Base-by-base conservation (phyloP, 768 basidiomycete genomes). In the Tylopilus sp. region DNA sequence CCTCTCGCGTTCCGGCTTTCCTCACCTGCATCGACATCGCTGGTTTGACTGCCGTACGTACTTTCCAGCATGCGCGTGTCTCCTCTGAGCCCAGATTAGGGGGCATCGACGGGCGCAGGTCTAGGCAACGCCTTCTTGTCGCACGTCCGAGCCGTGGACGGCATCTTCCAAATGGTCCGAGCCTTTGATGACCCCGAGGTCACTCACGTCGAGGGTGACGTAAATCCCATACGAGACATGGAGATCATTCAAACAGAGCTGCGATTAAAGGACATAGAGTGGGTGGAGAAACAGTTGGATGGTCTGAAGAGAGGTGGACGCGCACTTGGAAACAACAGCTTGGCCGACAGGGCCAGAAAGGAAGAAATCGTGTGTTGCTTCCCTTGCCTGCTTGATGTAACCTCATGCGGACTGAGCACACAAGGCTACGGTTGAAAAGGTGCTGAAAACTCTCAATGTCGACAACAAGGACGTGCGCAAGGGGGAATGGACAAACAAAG, bases 131-230 rank as follows among this genome's bases (percentile, higher is more conserved):
- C 94, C 25, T 99, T 99, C 79, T 75, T 99, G 69, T 95, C 94
- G 12, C 93, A 98, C 69, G 95, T 99, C 38, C 89, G 97, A 52
- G 92, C 97, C 11, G 96, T 98, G 55, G 97, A 99, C 68, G 97
- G 97, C 63, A 99, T 99, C 65, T 99, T 98, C 79, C 97, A 98
- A 70, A 87, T 98, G 57, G 86, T 98, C 52, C 90, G 97, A 47
- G 94, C 96, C 6, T 99, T 99, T 68, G 97, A 98, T 65, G 97
- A 99, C 64, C 88, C 94, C n/a, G 97, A 99, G 63, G 94, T 99
- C 68, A 98, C 89, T 61, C 97, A 99, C 71, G 96, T 98, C 57
- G 97, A 98, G 74, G 97, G 97, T 40, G 97, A 98, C 62, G 94
- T 99, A 52, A 80, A 98, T 72, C 97, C 97, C 12, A 57, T 89